These are phyloP conservation scores for Aspergillus amoenus DNA, from an alignment of 2,329 filamentous ascomycete genomes.

Conservation along the genomic window DNA sequence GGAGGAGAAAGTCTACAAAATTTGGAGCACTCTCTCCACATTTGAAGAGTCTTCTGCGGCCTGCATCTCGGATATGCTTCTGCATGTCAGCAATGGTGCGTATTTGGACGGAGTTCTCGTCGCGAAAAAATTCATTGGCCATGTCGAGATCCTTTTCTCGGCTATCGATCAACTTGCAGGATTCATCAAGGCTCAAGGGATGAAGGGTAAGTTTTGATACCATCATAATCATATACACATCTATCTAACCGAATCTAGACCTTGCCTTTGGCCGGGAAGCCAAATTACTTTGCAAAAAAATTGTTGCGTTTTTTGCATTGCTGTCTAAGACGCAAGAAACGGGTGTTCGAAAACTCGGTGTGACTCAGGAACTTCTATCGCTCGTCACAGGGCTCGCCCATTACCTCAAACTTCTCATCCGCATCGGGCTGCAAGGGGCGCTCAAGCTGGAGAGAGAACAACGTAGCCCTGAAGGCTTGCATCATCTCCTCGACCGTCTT, in stretches of 20 bases:
- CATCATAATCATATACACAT: slow-evolving; percentile 21
- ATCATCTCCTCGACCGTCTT: slow-evolving; percentile 80
- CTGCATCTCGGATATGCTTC: slow-evolving; percentile 97
- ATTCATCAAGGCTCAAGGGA: slow-evolving; percentile 65
- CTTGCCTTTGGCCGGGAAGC: slow-evolving; percentile 91
- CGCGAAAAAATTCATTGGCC: slow-evolving; percentile 92
- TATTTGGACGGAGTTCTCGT: slow-evolving; percentile 94
- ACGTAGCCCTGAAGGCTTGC: slow-evolving; percentile 69
- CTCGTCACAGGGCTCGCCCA: slow-evolving; percentile 94
- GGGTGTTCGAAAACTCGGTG: slow-evolving; percentile 84
- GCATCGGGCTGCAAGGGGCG: slow-evolving; percentile 92
- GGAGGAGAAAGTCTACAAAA: slow-evolving; percentile 96
- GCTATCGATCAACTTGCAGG: slow-evolving; percentile 83
- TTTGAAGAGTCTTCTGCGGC: slow-evolving; percentile 98
- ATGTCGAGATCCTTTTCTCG: slow-evolving; percentile 88
- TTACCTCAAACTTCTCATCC: slow-evolving; percentile 94
- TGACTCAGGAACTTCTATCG: slow-evolving; percentile 97
- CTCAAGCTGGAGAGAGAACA: slow-evolving; percentile 87
- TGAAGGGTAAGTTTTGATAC: slow-evolving; percentile 64
- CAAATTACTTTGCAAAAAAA: slow-evolving; percentile 99
- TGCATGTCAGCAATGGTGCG: slow-evolving; percentile 96
- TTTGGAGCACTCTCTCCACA: slow-evolving; percentile 95
- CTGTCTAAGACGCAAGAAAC: slow-evolving; percentile 93
- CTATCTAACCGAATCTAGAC: slow-evolving; percentile 49
- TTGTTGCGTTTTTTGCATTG: slow-evolving; percentile 94